These are phyloP conservation scores for Aspergillus piperis DNA, from an alignment of 2,329 filamentous ascomycete genomes.

Conservation along the genomic window DNA sequence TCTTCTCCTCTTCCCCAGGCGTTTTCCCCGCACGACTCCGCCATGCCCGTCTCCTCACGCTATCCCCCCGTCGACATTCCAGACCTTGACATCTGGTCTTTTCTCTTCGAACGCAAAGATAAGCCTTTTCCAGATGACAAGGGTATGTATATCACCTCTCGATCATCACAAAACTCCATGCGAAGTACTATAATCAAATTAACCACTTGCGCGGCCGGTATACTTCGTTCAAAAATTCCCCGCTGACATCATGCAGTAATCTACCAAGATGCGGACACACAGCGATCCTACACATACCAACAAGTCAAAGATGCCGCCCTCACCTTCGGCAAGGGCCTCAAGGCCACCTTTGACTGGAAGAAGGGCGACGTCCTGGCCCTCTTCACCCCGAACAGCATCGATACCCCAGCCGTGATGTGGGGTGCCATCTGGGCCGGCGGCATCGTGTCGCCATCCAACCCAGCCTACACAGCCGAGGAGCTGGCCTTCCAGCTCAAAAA, in stretches of 20 bases:
- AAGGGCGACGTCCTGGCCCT: constrained; percentile 81
- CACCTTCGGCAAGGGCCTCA: constrained; percentile 79
- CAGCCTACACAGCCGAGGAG: constrained; percentile 80
- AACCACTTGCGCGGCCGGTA: not conserved
- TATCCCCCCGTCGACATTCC: constrained; percentile 70
- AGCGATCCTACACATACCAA: constrained; percentile 68
- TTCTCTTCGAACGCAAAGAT: constrained; percentile 71
- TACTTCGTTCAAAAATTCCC: not conserved
- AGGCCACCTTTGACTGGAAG: constrained; percentile 72
- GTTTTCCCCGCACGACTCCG: constrained; percentile 22
- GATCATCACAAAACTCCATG: no score
- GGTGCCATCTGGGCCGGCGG: constrained; percentile 83
- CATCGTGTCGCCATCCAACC: constrained; percentile 81
- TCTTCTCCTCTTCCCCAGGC: not conserved
- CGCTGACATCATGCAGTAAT: constrained; percentile 60
- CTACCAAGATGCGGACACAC: constrained; percentile 73
- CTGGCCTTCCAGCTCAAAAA: constrained; percentile 82
- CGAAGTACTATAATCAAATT: no score
- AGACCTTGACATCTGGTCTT: constrained; percentile 73
- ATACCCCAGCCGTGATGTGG: constrained; percentile 75
- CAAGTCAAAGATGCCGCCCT: constrained; percentile 66
- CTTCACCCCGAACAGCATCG: constrained; percentile 83
- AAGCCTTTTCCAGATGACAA: constrained; percentile 70
- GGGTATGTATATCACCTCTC: constrained; percentile 50
- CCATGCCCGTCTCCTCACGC: constrained; percentile 71